These are phyloP conservation scores for Trichoderma sp. DNA, from an alignment of 2,329 filamentous ascomycete species.

Conservation along the genomic window DNA sequence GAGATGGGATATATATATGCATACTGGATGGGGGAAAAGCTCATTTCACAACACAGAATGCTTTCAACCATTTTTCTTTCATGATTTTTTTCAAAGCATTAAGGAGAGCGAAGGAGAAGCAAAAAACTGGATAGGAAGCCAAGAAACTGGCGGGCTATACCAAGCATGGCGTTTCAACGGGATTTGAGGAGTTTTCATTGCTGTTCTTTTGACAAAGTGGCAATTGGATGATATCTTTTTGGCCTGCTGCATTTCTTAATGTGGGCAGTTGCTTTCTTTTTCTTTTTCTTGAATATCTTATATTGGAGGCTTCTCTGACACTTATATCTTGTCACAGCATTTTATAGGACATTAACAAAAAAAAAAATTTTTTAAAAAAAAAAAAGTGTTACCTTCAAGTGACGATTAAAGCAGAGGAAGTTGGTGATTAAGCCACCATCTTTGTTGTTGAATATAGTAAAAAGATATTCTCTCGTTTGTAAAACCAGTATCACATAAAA, in stretches of 20 bases:
- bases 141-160: not conserved
- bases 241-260: not conserved
- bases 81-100: not conserved
- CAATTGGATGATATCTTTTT: not conserved
- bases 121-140: not conserved
- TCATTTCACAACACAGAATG: not conserved
- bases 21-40: not conserved
- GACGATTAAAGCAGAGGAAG: not conserved
- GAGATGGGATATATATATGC: not conserved
- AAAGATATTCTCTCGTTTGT: not conserved
- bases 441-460: not conserved
- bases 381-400: not conserved
- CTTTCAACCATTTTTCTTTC: not conserved
- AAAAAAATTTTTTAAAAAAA: too few relatives aligned
- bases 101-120: not conserved
- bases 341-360: not conserved
- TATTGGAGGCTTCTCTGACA: not conserved
- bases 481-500: not conserved
- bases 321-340: not conserved
- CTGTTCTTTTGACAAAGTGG: not conserved
- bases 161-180: slow-evolving; percentile 3
- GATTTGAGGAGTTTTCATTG: not conserved
- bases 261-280: not conserved
- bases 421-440: not conserved
- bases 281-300: slow-evolving; percentile 1